phyloP scores from a whole-genome alignment of 805 yeast species.

The Lipomyces lipofer region DNA sequence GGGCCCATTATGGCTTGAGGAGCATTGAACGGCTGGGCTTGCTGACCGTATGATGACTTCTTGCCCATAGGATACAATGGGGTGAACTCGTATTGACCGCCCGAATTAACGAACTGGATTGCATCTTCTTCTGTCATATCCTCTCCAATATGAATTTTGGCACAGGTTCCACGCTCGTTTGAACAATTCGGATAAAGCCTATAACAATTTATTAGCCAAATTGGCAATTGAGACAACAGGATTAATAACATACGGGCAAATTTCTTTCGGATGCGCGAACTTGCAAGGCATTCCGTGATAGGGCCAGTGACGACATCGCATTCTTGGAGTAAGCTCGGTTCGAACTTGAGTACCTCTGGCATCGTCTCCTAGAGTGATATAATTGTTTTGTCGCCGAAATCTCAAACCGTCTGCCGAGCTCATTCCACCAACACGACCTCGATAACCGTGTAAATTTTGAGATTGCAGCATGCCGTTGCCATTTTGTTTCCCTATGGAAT shows the following conservation, averaged over 20 bases:
- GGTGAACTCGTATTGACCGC: constrained; percentile 24
- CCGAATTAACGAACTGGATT: constrained; percentile 51
- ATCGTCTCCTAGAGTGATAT: too few species aligned
- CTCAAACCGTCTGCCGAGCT: not conserved
- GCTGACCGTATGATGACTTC: not conserved
- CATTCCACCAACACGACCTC: not conserved
- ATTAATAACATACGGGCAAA: constrained; percentile 60
- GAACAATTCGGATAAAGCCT: constrained; percentile 67
- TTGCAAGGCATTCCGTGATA: constrained; percentile 51
- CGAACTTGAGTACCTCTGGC: not conserved
- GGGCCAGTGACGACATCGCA: constrained; percentile 41
- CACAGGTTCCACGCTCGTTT: constrained; percentile 79
- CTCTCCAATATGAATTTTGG: constrained; percentile 79
- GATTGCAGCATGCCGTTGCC: not conserved
- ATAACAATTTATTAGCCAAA: not conserved
- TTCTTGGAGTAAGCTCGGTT: constrained; percentile 1
- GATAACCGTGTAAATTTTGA: not conserved
- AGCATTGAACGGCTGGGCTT: not conserved
- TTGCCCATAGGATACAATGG: constrained; percentile 20
- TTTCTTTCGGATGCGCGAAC: constrained; percentile 76
- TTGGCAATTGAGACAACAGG: too few species aligned
- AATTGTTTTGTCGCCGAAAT: not conserved
- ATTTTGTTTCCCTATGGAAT: constrained; percentile 3
- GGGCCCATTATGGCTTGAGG: too few species aligned
- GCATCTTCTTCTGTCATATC: constrained; percentile 65